Evolutionary conservation across 1,284 basidiomycete species (phyloP).

Genomic region (Apiotrichum montevideense): DNA sequence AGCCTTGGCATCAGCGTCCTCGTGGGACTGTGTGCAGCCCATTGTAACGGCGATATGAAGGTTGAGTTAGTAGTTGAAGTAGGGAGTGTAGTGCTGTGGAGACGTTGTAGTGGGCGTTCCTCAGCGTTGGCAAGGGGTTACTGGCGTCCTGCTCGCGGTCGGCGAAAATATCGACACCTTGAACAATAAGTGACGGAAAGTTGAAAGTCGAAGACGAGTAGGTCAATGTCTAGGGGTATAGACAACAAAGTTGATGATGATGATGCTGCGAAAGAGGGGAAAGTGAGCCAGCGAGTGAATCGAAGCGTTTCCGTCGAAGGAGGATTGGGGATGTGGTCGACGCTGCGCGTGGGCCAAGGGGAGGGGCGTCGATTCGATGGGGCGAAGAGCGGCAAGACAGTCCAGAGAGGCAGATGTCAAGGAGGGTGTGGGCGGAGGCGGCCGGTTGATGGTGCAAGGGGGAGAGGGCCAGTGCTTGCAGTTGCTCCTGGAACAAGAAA

Average conservation of each 20-base stretch:
- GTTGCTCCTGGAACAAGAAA: background rate
- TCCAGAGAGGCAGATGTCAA: background rate
- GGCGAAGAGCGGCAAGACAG: background rate
- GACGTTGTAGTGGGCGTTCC: background rate
- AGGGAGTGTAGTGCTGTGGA: background rate
- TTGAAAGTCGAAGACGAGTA: background rate
- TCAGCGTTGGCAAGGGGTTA: background rate
- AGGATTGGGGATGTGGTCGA: no score
- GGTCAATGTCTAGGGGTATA: background rate
- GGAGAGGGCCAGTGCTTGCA: background rate
- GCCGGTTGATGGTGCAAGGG: background rate
- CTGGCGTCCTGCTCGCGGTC: no score
- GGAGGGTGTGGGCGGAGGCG: background rate
- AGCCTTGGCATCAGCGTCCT: constrained; percentile 47
- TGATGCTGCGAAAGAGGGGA: background rate
- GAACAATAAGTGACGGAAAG: no score
- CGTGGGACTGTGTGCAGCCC: constrained; percentile 49
- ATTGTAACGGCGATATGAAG: constrained; percentile 20
- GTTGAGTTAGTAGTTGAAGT: background rate
- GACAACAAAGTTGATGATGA: background rate
- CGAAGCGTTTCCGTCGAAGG: background rate
- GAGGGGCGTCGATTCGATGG: background rate
- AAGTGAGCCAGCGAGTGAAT: background rate
- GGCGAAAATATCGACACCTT: no score
- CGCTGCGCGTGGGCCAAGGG: no score